Evolutionary conservation across 2,329 filamentous ascomycete species (phyloP), one percentile per base, ranked within the genome.

Genomic region (Zalaria obscura): DNA sequence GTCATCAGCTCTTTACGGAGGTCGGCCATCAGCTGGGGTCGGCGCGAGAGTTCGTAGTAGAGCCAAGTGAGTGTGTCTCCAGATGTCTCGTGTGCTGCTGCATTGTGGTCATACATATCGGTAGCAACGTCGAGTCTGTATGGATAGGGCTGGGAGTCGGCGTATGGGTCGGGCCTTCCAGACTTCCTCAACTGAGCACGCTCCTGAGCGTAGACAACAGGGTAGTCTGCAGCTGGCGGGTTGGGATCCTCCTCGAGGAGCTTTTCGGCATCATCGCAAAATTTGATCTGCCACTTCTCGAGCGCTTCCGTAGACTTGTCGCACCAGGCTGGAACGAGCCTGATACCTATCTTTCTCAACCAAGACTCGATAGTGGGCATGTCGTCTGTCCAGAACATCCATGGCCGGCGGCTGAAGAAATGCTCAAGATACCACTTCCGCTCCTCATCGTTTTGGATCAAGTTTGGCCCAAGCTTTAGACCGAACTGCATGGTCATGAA

Each of bases 1-100:
- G 29, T 32, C n/a, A 32, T 7, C n/a, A 50, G 40, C 26, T 50
- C 46, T 2, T 35, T 31, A 7, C 47, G 45, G 28, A 50, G 43
- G n/a, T 38, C 25, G n/a, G 29, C 8, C 35, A 49, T 47, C 18
- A 50, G 26, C n/a, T 40, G 36, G 3, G 48, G 46, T 32, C 41
- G 40, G 3, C 28, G 41, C 6, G 45, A 48, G 10, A 51, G 61
- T 31, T 76, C 66, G 61, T 76, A 76, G 18, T 72, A 58, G 1
- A 75, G 52, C 49, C 79, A 82, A 1, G 70, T 73, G 27, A 82
- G 59, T 0, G 72, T 75, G 26, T 83, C 75, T 1, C 76, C 79
- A 5, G 77, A 78, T 0, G 83, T 87, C 54, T 88, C 83, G 46
- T 83, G 79, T 0, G 81, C 82, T 0, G 83, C 83, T 3, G 80